Base-by-base conservation (phyloP, 1,284 basidiomycete genomes). In the Abortiporus biennis region DNA sequence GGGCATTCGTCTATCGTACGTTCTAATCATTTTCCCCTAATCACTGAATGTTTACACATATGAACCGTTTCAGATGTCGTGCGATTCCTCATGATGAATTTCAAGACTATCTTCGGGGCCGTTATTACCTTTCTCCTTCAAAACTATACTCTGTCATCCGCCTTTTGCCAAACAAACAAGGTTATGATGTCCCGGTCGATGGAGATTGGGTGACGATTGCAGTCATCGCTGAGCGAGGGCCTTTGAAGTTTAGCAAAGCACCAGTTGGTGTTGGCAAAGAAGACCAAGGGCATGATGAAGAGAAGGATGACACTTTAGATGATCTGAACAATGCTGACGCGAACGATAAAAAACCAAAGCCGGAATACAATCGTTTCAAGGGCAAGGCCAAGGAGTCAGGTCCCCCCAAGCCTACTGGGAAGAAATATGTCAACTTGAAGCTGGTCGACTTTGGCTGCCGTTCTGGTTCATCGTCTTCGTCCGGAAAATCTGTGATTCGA, bases 131-230 rank as follows among this genome's bases (percentile, higher is more conserved):
- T 33, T 82, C 89, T 0, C 92, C 93, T 0, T 92, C 91, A 0
- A 77, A 75, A 21, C 68, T 99, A 23, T 98, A 99, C 67, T 91
- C 91, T 4, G 76, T 84, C 36, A 75, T 91, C 34, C 80, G 87
- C 9, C 75, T 88, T 0, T 72, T 82, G 6, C 76, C 83, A 0
- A 82, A 87, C 53, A 85, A 88, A 51, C 79, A 84, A 43, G 83
- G 83, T 12, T 94, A 92, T 61, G 91, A 96, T 39, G 76, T 99
- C 0, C 94, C 94, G 2, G 81, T 98, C 3, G 77, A 80, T 4
- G 88, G 89, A 1, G 95, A 98, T 62, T 98, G 87, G 85, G 76
- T 94, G 35, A 87, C 88, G 6, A 86, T 95, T 40, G 91, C 86
- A 1, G 90, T 93, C 5, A 78, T 95, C 17, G 91, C 89, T 3